Conservation (phyloP, 148 eudicot genomes). For the Cornus controversa region DNA sequence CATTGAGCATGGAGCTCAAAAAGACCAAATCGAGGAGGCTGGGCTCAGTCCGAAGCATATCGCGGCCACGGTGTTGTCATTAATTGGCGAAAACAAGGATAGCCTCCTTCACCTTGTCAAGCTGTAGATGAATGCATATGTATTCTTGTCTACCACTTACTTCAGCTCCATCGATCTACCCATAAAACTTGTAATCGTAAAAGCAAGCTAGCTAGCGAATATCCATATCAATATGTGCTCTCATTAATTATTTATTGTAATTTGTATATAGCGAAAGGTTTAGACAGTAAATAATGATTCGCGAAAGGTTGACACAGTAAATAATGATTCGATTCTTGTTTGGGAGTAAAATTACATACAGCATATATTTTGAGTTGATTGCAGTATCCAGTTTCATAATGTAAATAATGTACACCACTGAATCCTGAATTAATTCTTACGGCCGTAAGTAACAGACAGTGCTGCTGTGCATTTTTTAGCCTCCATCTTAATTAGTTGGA, state of each 20-base stretch:
- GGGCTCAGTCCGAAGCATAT: conserved; percentile 39
- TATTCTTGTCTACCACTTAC: background rate
- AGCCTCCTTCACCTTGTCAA: conserved; percentile 18
- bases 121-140: background rate
- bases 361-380: too few species aligned
- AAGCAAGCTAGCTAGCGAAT: background rate
- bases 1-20: conserved; percentile 39
- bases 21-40: conserved; percentile 39
- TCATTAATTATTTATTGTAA: background rate
- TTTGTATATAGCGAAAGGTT: background rate
- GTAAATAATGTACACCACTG: too few species aligned
- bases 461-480: too few species aligned
- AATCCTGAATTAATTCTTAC: too few species aligned
- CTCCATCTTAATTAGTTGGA: too few species aligned
- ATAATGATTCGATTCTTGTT: background rate
- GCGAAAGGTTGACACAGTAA: background rate
- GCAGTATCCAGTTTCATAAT: too few species aligned
- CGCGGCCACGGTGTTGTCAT: conserved; percentile 38
- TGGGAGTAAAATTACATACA: too few species aligned
- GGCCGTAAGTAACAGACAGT: too few species aligned
- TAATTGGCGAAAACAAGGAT: conserved; percentile 29
- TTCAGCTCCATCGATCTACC: background rate
- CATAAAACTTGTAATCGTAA: background rate
- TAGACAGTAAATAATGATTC: background rate
- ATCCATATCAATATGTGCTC: background rate